phyloP scores from a whole-genome alignment of 805 yeast species.

The Candida boidinii region DNA sequence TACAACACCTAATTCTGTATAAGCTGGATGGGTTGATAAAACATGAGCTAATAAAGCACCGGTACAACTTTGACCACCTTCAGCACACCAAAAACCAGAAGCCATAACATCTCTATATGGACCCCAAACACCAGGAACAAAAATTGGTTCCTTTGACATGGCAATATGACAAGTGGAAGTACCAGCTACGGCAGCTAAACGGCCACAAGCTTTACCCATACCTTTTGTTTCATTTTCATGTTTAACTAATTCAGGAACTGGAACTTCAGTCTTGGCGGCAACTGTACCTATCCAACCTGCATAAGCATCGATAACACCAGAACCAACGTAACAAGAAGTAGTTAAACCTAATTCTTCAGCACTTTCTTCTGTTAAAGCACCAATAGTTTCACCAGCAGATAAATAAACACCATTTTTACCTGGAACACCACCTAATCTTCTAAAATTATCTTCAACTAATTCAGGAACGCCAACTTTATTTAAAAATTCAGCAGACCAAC shows the following conservation, averaged over 20 bases:
- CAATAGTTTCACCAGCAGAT: conserved; percentile 87
- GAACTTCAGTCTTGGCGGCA: conserved; percentile 71
- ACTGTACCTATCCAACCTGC: conserved; percentile 99
- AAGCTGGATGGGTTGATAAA: conserved; percentile 82
- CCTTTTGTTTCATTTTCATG: conserved; percentile 36
- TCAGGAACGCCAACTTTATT: conserved; percentile 63
- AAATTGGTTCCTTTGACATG: conserved; percentile 73
- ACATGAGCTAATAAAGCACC: conserved; percentile 92
- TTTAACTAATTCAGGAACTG: conserved; percentile 41
- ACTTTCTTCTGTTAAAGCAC: conserved; percentile 53
- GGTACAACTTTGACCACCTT: conserved; percentile 98
- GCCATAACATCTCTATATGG: conserved; percentile 92
- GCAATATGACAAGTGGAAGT: conserved; percentile 96
- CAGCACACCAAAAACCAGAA: conserved; percentile 90
- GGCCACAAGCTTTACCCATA: conserved; percentile 60
- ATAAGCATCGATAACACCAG: conserved; percentile 96
- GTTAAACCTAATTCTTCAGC: conserved; percentile 83
- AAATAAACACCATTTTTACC: conserved; percentile 63
- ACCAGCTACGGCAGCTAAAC: conserved; percentile 97
- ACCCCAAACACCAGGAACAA: conserved; percentile 98
- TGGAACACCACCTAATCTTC: conserved; percentile 77
- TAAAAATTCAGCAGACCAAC: conserved; percentile 86
- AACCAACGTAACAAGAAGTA: conserved; percentile 74
- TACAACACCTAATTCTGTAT: conserved; percentile 54
- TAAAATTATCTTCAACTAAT: conserved; percentile 66